Percentiles rank a stretch among this genome's conserved stretches.
phyloP scores from a whole-genome alignment of 2,329 filamentous ascomycete genomes.

The Alternaria brassicicola region DNA sequence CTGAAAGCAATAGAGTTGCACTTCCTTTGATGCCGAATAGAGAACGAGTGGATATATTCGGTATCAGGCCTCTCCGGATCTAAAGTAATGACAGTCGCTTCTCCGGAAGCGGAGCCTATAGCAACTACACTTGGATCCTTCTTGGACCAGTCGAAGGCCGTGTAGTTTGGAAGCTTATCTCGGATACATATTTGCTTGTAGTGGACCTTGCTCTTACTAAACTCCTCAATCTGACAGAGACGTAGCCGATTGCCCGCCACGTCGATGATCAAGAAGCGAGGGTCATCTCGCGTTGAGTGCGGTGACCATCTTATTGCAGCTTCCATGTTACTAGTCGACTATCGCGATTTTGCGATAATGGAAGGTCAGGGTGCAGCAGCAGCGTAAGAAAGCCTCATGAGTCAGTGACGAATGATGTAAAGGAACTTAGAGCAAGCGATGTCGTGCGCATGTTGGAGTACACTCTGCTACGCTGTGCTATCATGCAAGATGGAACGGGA shows the following conservation, averaged over 20 bases:
- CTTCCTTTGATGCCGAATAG: conserved; percentile 75
- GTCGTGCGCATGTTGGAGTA: not conserved
- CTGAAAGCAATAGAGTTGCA: conserved; percentile 85
- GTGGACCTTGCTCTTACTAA: conserved; percentile 49
- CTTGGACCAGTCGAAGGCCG: conserved; percentile 70
- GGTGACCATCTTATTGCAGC: conserved; percentile 69
- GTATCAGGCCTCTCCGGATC: conserved; percentile 62
- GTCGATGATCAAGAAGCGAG: conserved; percentile 67
- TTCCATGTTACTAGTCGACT: conserved; percentile 55
- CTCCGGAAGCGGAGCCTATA: conserved; percentile 75
- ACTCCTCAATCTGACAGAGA: conserved; percentile 58
- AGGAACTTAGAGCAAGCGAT: not conserved
- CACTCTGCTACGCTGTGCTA: not conserved
- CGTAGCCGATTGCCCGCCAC: conserved; percentile 64
- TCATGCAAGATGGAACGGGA: not conserved
- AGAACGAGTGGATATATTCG: conserved; percentile 65
- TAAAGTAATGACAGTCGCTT: conserved; percentile 75
- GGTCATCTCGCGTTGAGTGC: conserved; percentile 58
- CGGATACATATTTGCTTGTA: conserved; percentile 62
- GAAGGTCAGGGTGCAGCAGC: not conserved
- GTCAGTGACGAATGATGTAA: not conserved
- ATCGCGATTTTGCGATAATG: conserved; percentile 1
- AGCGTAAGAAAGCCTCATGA: not conserved
- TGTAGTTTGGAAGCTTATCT: conserved; percentile 64
- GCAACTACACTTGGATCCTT: conserved; percentile 70